Conservation (phyloP, 2,329 filamentous ascomycete genomes). For the Penicillium sp. region DNA sequence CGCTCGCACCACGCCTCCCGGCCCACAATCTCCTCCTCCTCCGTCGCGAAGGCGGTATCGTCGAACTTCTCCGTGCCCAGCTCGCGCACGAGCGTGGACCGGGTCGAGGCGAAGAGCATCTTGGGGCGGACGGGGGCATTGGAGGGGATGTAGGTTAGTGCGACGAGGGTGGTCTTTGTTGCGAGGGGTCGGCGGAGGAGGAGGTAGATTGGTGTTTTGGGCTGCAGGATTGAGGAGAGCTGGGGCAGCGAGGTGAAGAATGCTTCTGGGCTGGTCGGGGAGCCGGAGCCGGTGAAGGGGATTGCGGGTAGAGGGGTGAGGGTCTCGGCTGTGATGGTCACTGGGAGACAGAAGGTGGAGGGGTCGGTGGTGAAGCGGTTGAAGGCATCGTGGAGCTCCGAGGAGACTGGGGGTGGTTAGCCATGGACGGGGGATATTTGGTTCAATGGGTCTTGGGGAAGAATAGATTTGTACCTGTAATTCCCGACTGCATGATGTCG, state of each 20-base stretch:
- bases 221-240: constrained; percentile 55
- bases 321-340: constrained; percentile 49
- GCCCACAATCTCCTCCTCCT: constrained; percentile 58
- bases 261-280: constrained; percentile 41
- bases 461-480: constrained; percentile 40
- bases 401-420: constrained; percentile 39
- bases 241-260: constrained; percentile 55
- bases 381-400: constrained; percentile 52
- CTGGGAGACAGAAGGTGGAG: constrained; percentile 49
- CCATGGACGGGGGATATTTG: background rate
- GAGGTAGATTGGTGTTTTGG: constrained; percentile 61
- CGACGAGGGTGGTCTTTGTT: constrained; percentile 43
- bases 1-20: constrained; percentile 57
- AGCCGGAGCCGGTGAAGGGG: constrained; percentile 40
- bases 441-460: constrained; percentile 5
- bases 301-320: constrained; percentile 46
- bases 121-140: constrained; percentile 65
- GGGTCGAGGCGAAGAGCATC: constrained; percentile 67
- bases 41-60: constrained; percentile 61
- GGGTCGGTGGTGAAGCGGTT: constrained; percentile 44
- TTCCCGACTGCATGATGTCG: constrained; percentile 51
- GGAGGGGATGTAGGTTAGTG: constrained; percentile 65
- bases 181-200: constrained; percentile 55
- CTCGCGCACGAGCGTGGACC: constrained; percentile 61
- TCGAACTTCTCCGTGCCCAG: constrained; percentile 64